Evolutionary conservation across 768 basidiomycete genomes (phyloP), one percentile per base, ranked within the genome.

Genomic region (Suillus occidentalis): DNA sequence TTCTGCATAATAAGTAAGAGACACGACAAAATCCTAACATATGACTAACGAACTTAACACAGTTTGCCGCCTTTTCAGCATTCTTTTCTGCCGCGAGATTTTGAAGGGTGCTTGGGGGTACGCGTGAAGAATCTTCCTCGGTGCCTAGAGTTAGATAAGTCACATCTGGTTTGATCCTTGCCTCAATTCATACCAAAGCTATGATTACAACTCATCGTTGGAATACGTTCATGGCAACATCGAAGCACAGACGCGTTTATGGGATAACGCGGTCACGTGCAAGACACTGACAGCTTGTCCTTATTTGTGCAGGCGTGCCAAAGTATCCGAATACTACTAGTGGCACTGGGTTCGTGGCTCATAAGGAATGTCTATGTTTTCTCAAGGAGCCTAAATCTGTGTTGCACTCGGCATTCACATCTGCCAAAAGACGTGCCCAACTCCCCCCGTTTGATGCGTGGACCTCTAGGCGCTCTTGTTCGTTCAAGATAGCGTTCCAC

Each of bases 361-460:
- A 59, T 59, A 59, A 40, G 39, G 39, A 42, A 28, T 3, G 39
- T 20, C 25, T 28, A 6, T 20, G 39, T 59, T 28, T 6, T 13
- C 6, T 39, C 28, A 42, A 31, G 18, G 9, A 59, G 39, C 58
- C 58, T 1, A 59, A 13, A 9, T 59, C 16, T 12, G 58, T 59
- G 57, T 72, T 68, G 45, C 74, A 77, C 52, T 76, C 71, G 28
- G 59, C 67, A 36, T 74, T 63, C 4, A 72, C 72, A 42, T 74
- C 70, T 6, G 34, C 60, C 47, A 78, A 67, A 40, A 43, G 58
- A 28, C 57, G 40, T 60, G 7, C 40, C 62, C 62, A 63, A 45
- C 45, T 60, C 31, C 28, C 62, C 5, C 62, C 57, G 20, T 63
- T 40, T 20, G 60, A 60, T 3, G 40, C 31, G 8, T 63, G 12